Base-by-base conservation (phyloP, 371 early-diverging fungal species). In the Mortierella sp. region DNA sequence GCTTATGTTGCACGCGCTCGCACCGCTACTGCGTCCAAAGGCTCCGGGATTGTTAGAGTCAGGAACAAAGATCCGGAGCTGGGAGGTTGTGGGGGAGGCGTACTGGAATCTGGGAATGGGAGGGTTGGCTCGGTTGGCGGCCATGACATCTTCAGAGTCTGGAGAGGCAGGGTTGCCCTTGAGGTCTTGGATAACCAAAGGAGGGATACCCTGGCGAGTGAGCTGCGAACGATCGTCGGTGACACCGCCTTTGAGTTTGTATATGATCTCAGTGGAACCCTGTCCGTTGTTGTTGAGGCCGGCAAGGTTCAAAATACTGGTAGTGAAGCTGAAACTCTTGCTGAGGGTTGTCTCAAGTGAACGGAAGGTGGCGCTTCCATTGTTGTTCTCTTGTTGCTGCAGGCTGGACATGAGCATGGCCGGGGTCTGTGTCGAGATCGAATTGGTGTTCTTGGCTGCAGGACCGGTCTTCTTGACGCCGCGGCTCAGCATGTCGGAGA, bases 401-500 rank as follows among this genome's bases (percentile, higher is more conserved):
- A 83, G 51, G 6, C 27, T 29, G 0, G 77, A 75, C 41, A 72
- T 54, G 58, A 75, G 27, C 12, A 78, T 56, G 5, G 80, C 63
- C 0, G 76, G 81, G 1, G 84, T 84, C 71, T 84, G 84, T 0
- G 84, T 86, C 8, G 82, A 76, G 49, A 78, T 77, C n/a, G 75
- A 48, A 46, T 49, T 79, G 56, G 80, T 82, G 48, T 75, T 81
- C 49, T 43, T 82, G 11, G 74, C 70, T 1, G 58, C 8, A 4
- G 82, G 49, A 6, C 86, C 74, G 0, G 81, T 12, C 43, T 84
- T 84, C 54, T 84, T 84, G 55, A 84, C 81, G 11, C 84, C 79
- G 11, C 81, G 84, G 35, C 78, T 75, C 11, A 84, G 56, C 84
- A 81, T 84, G 43, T 84, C 84, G 7, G 84, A 78, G 16, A 84